Evolutionary conservation across 345 rosid genomes (phyloP).

Genomic region (Aurinia saxatilis): DNA sequence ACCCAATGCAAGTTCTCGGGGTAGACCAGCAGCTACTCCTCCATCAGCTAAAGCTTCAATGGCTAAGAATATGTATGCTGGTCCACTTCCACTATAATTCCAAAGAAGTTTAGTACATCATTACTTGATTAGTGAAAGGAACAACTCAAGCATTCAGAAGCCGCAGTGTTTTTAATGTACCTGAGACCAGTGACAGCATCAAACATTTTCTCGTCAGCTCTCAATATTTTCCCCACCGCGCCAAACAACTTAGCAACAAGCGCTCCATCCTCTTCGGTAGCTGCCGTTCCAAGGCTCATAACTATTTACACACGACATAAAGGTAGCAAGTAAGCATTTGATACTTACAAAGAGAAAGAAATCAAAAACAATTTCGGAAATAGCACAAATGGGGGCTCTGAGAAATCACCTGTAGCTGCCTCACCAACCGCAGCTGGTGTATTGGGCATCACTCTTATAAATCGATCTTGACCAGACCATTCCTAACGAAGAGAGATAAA

Average conservation of each 20-base stretch:
- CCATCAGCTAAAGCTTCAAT: constrained; percentile 98
- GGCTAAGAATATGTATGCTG: constrained; percentile 77
- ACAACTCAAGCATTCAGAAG: not conserved
- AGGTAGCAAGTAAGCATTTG: not conserved
- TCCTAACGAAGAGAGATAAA: constrained; percentile 33
- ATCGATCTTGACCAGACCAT: constrained; percentile 78
- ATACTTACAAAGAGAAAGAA: not conserved
- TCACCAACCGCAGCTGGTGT: constrained; percentile 86
- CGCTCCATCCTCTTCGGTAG: constrained; percentile 69
- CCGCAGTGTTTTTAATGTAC: constrained; percentile 23
- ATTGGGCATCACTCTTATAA: constrained; percentile 88
- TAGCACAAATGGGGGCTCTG: not conserved
- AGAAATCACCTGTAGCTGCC: constrained; percentile 65
- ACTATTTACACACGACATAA: constrained; percentile 25
- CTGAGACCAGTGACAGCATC: constrained; percentile 94
- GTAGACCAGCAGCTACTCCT: constrained; percentile 94
- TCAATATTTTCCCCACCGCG: constrained; percentile 78
- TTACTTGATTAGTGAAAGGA: not conserved
- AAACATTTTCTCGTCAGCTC: constrained; percentile 76
- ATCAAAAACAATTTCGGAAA: not conserved
- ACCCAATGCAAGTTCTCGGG: constrained; percentile 76
- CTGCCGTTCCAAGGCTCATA: constrained; percentile 75
- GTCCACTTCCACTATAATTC: constrained; percentile 79
- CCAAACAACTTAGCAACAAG: constrained; percentile 66
- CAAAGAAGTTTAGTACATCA: not conserved